A percentile compares a stretch with the other conserved stretches of the same genome.
These are phyloP conservation scores for Ophiognomonia clavigignenti-juglandacearum DNA, from an alignment of 2,329 filamentous ascomycete species.

Conservation along the genomic window DNA sequence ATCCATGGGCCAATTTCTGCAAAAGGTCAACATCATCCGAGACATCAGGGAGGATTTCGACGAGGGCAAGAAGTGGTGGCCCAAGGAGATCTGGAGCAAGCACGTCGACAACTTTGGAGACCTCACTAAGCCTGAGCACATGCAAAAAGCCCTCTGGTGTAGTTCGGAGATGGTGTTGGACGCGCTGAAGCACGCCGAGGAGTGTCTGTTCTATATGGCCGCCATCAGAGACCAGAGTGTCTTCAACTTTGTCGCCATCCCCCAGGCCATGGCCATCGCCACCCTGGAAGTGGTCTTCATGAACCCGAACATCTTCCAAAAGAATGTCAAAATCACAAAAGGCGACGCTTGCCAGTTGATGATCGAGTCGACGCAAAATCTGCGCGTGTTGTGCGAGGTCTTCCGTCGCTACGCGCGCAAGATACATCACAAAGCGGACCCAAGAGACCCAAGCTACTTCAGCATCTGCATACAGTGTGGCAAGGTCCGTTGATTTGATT, in stretches of 20 bases:
- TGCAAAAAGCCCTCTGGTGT: slow-evolving; percentile 74
- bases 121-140: slow-evolving; percentile 77
- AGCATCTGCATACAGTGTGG: slow-evolving; percentile 88
- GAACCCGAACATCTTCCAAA: slow-evolving; percentile 80
- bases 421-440: slow-evolving; percentile 93
- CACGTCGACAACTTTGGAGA: slow-evolving; percentile 87
- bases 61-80: slow-evolving; percentile 89
- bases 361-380: slow-evolving; percentile 87
- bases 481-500: slow-evolving; percentile 68
- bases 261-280: slow-evolving; percentile 95
- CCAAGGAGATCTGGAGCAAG: slow-evolving; percentile 94
- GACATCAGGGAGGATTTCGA: slow-evolving; percentile 87
- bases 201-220: slow-evolving; percentile 97
- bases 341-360: slow-evolving; percentile 89
- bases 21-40: slow-evolving; percentile 98
- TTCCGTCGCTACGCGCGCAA: slow-evolving; percentile 73
- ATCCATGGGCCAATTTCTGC: slow-evolving; percentile 95
- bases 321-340: slow-evolving; percentile 93
- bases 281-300: slow-evolving; percentile 89
- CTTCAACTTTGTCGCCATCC: slow-evolving; percentile 98
- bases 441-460: slow-evolving; percentile 85
- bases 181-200: slow-evolving; percentile 78
- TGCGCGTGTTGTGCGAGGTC: slow-evolving; percentile 72
- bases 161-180: slow-evolving; percentile 93
- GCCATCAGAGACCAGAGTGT: slow-evolving; percentile 92